These are phyloP conservation scores for Trypanosoma melophagium DNA, from an alignment of 208 protist genomes.

Conservation along the genomic window DNA sequence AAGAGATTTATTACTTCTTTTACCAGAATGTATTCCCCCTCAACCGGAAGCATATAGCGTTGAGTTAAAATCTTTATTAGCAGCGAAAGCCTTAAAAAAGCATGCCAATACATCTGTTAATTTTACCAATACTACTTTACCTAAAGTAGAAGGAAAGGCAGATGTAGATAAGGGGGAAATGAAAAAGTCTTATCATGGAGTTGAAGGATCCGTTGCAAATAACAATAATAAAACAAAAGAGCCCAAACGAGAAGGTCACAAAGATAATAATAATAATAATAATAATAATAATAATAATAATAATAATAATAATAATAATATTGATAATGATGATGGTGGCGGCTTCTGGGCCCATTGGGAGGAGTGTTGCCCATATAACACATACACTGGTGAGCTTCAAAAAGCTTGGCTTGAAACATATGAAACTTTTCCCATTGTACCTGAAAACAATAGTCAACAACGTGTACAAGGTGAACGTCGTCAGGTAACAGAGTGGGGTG, in stretches of 20 bases:
- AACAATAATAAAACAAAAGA: too few relatives aligned
- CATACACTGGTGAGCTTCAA: constrained; percentile 34
- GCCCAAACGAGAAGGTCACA: background rate
- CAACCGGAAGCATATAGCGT: constrained; percentile 26
- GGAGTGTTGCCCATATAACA: constrained; percentile 44
- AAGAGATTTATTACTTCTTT: constrained; percentile 56
- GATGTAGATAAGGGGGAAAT: background rate
- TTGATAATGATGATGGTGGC: background rate
- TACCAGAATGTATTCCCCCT: constrained; percentile 71
- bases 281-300: background rate
- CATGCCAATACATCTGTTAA: too few relatives aligned
- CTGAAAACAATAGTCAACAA: constrained; percentile 1
- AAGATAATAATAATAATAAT: background rate
- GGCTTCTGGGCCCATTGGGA: constrained; percentile 37
- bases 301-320: background rate
- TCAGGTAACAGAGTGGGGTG: constrained; percentile 37
- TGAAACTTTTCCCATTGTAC: constrained; percentile 43
- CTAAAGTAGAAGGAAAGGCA: too few relatives aligned
- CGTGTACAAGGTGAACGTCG: constrained; percentile 16
- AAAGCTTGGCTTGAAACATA: constrained; percentile 48
- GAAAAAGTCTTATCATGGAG: constrained; percentile 2
- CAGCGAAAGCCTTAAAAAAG: background rate
- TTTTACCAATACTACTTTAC: too few relatives aligned
- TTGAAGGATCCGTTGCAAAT: too few relatives aligned
- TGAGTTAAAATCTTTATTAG: constrained; percentile 24